phyloP scores from a whole-genome alignment of 176 grass and related monocot species.

The Phragmites australis region DNA sequence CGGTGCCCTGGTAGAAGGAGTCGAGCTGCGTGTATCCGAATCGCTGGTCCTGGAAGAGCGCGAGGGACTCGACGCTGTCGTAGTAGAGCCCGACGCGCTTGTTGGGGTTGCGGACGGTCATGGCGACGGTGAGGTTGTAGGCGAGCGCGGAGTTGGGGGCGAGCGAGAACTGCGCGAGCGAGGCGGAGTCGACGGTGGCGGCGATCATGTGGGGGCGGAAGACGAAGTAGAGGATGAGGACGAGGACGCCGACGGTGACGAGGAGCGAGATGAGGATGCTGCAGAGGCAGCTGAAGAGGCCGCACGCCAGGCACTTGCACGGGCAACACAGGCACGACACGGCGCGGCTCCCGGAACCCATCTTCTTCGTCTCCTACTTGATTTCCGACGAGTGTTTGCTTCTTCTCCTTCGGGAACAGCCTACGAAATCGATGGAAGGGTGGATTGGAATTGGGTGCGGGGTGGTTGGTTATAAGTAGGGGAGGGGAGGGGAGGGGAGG shows the following conservation, averaged over 20 bases:
- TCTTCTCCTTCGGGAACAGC: too few species aligned
- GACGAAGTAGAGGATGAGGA: constrained; percentile 62
- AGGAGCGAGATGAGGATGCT: constrained; percentile 52
- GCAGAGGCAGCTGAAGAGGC: constrained; percentile 56
- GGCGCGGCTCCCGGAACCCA: constrained; percentile 45
- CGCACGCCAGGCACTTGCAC: constrained; percentile 53
- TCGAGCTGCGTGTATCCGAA: constrained; percentile 50
- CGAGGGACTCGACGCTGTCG: constrained; percentile 56
- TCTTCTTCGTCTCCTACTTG: neutral
- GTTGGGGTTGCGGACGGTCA: constrained; percentile 81
- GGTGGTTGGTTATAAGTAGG: neutral
- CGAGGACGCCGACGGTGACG: constrained; percentile 38
- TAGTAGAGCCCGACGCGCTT: constrained; percentile 61
- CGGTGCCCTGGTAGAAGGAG: constrained; percentile 53
- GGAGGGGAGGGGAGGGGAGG: neutral
- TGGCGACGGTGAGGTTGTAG: constrained; percentile 45
- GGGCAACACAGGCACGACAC: constrained; percentile 64
- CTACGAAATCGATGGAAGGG: neutral
- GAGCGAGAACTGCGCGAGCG: constrained; percentile 37
- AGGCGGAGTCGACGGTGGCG: constrained; percentile 59
- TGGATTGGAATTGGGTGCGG: neutral
- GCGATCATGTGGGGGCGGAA: constrained; percentile 62
- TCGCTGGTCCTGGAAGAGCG: constrained; percentile 43
- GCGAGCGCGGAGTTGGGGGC: neutral
- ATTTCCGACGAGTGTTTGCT: neutral